A percentile compares a stretch with the other conserved stretches of the same genome.
These are phyloP conservation scores for Fusarium algeriense DNA, from an alignment of 2,329 filamentous ascomycete genomes.

Conservation along the genomic window DNA sequence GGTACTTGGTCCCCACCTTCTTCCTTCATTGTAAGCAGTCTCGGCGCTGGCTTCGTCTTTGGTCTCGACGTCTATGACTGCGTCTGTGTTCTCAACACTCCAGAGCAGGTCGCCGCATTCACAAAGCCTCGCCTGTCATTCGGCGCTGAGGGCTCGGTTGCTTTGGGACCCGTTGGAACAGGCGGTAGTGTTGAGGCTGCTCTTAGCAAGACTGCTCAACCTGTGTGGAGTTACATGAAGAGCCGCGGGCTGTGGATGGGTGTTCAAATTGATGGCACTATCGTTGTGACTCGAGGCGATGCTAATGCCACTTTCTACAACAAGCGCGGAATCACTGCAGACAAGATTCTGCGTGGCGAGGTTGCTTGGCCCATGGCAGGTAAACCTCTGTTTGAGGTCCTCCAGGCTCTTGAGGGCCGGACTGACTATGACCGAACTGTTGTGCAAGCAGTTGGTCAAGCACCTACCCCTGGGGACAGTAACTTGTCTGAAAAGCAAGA, in stretches of 20 bases:
- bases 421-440: slow-evolving; percentile 43
- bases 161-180: slow-evolving; percentile 69
- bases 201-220: slow-evolving; percentile 57
- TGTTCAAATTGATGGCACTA: slow-evolving; percentile 83
- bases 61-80: slow-evolving; percentile 84
- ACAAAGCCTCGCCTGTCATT: slow-evolving; percentile 74
- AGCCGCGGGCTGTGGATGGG: slow-evolving; percentile 83
- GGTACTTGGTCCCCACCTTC: slow-evolving; percentile 79
- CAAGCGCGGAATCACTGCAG: slow-evolving; percentile 58
- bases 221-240: slow-evolving; percentile 86
- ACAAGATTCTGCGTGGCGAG: slow-evolving; percentile 53
- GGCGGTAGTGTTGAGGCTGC: slow-evolving; percentile 68
- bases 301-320: slow-evolving; percentile 85
- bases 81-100: slow-evolving; percentile 79
- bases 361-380: slow-evolving; percentile 57
- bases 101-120: slow-evolving; percentile 75
- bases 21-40: slow-evolving; percentile 77
- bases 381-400: slow-evolving; percentile 55
- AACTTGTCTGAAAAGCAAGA: slow-evolving; percentile 50
- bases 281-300: slow-evolving; percentile 80
- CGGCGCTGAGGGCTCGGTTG: slow-evolving; percentile 76
- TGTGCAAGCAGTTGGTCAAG: slow-evolving; percentile 45
- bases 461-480: slow-evolving; percentile 37
- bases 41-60: slow-evolving; percentile 76
- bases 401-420: slow-evolving; percentile 55